Conservation (phyloP, 805 yeast species). For the Ascoidea tarda region DNA sequence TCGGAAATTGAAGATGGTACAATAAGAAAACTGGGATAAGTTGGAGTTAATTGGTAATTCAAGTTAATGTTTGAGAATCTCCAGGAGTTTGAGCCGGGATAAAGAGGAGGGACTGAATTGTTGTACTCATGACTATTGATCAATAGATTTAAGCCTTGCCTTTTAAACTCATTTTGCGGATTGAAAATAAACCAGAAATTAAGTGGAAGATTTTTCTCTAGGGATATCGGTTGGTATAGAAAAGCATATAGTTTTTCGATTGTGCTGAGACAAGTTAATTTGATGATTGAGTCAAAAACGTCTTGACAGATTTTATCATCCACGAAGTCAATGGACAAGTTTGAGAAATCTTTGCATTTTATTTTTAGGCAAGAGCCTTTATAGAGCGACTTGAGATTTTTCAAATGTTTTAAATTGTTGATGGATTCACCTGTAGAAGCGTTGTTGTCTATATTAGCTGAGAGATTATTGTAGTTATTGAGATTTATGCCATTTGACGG, state of each 20-base stretch:
- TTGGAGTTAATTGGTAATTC: slow-evolving; percentile 50
- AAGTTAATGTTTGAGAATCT: slow-evolving; percentile 51
- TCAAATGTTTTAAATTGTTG: slow-evolving; percentile 5
- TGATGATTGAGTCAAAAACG: slow-evolving; percentile 59
- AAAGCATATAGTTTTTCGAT: slow-evolving; percentile 65
- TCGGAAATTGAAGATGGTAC: slow-evolving; percentile 76
- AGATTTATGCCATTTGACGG: background rate
- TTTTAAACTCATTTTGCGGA: slow-evolving; percentile 44
- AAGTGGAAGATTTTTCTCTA: slow-evolving; percentile 30
- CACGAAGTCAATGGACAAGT: slow-evolving; percentile 60
- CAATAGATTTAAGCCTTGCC: slow-evolving; percentile 43
- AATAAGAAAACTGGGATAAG: slow-evolving; percentile 58
- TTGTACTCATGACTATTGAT: slow-evolving; percentile 4
- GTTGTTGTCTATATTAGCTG: background rate
- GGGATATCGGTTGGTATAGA: slow-evolving; percentile 58
- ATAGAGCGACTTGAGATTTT: slow-evolving; percentile 13
- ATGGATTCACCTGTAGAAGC: slow-evolving; percentile 1
- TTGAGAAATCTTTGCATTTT: slow-evolving; percentile 76
- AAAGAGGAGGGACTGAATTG: background rate
- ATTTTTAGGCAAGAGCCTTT: slow-evolving; percentile 44
- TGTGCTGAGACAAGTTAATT: slow-evolving; percentile 40
- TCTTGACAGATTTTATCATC: slow-evolving; percentile 46
- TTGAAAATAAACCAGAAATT: slow-evolving; percentile 68
- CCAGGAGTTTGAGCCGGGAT: slow-evolving; percentile 34
- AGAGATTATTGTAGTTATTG: background rate